These are phyloP conservation scores for Lolium multiflorum DNA, from an alignment of 176 grass and related monocot genomes.

Conservation along the genomic window DNA sequence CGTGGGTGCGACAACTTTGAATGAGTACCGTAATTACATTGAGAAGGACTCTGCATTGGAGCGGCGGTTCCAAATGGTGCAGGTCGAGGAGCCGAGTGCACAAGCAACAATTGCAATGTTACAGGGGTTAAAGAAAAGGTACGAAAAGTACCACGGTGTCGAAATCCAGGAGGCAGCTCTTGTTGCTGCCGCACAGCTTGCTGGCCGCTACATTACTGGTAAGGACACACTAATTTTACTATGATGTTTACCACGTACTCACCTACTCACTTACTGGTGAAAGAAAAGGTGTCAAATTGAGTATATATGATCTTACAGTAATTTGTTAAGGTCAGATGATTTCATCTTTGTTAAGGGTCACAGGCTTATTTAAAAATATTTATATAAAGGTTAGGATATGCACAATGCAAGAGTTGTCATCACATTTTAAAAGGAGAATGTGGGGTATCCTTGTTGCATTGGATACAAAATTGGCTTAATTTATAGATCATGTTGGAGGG, in stretches of 20 bases:
- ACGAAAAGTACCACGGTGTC: neutral
- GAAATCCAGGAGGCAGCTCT: neutral
- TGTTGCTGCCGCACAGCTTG: neutral
- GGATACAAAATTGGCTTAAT: neutral
- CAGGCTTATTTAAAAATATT: neutral
- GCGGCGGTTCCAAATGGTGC: neutral
- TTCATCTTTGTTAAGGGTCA: neutral
- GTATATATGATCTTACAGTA: neutral
- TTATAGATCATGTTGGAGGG: neutral
- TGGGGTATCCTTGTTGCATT: neutral
- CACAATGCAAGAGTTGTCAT: neutral
- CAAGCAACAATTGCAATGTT: neutral
- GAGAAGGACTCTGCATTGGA: neutral
- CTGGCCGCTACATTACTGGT: slow-evolving; percentile 19
- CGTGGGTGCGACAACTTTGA: neutral
- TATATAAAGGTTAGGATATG: neutral
- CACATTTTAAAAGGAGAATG: neutral
- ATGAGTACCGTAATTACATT: neutral
- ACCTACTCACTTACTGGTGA: neutral
- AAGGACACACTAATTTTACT: neutral
- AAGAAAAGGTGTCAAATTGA: neutral
- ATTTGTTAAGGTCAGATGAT: neutral
- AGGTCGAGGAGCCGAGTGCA: neutral
- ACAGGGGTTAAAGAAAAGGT: neutral
- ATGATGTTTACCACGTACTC: neutral